Percentiles rank a stretch among this genome's conserved stretches.
These are phyloP conservation scores for Terfezia boudieri DNA, from an alignment of 495 filamentous ascomycete genomes.

Conservation along the genomic window DNA sequence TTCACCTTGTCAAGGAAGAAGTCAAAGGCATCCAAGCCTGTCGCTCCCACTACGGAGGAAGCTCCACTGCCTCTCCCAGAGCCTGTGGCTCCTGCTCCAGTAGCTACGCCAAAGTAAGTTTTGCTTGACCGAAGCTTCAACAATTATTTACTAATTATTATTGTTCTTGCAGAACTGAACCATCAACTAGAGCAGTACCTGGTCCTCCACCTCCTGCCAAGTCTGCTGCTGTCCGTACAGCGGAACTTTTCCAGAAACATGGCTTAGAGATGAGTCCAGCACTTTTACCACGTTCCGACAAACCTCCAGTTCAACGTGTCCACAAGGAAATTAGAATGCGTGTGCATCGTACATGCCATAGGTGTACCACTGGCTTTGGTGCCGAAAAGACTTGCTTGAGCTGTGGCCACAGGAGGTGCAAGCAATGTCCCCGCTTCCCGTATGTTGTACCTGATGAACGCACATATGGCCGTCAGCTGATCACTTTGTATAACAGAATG, in stretches of 20 bases:
- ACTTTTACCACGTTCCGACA: constrained; percentile 13
- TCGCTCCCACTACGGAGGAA: not conserved
- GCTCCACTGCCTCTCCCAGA: not conserved
- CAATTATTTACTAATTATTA: not conserved
- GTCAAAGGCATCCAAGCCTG: not conserved
- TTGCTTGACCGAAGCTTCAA: not conserved
- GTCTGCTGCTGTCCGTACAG: constrained; percentile 13
- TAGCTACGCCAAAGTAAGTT: not conserved
- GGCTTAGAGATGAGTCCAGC: constrained; percentile 13
- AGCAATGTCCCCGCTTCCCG: constrained; percentile 54
- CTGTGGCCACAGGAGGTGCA: constrained; percentile 58
- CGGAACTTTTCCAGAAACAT: constrained; percentile 19
- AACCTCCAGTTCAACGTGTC: constrained; percentile 30
- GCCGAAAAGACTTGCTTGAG: constrained; percentile 43
- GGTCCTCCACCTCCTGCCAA: constrained; percentile 6
- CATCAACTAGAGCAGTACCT: constrained; percentile 2
- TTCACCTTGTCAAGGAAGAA: not conserved
- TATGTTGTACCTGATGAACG: not conserved
- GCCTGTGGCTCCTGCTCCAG: not conserved
- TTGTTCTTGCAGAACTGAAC: not conserved
- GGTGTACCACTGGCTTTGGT: constrained; percentile 51
- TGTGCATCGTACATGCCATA: constrained; percentile 62
- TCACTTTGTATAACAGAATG: constrained; percentile 5
- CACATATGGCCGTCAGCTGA: constrained; percentile 1
- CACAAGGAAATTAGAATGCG: constrained; percentile 84